Base-by-base conservation (phyloP, 2,329 filamentous ascomycete genomes). In the Trichothecium sympodiale region DNA sequence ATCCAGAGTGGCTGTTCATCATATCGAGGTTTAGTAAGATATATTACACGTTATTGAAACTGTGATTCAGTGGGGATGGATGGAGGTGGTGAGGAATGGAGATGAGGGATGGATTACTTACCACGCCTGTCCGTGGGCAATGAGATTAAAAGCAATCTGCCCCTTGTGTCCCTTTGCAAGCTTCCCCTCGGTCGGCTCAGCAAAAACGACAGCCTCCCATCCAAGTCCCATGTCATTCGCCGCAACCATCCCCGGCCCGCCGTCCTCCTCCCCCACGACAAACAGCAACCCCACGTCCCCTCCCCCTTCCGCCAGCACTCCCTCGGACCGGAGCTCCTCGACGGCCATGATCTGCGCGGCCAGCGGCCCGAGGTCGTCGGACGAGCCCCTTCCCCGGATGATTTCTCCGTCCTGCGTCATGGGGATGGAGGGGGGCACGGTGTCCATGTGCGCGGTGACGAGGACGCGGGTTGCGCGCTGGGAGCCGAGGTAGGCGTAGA, bases 391-490 rank as follows among this genome's bases (percentile, higher is more conserved):
- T 1, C 83, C 83, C 8, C 49, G 57, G 31, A 57, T 54, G 16
- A 46, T 44, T 31, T 63, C 61, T 26, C 64, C 57, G 35, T 62
- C 58, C 5, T 71, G 61, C 27, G 62, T 63, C 55, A 83, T 81
- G 0, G 76, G 76, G 43, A 80, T 75, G 55, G 70, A 74, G 0
- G 80, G 80, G 1, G 80, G 77, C 0, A 81, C 76, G 4, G 67
- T 69, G 48, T 93, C 85, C 48, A 89, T 85, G 54, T 91, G 84
- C 35, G 77, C 83, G 0, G 75, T 77, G 2, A 85, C 55, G 13
- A 84, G 61, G 9, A 80, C 61, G 14, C 65, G 65, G 0, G 74
- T 68, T 8, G 65, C 57, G 20, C 64, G 60, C 15, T 61, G 61
- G 3, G 43, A 43, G 41, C 71, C 51, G 0, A 59, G 59, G 60